These are phyloP conservation scores for Beta macrorhiza DNA, from an alignment of 179 eudicot species.

Conservation along the genomic window DNA sequence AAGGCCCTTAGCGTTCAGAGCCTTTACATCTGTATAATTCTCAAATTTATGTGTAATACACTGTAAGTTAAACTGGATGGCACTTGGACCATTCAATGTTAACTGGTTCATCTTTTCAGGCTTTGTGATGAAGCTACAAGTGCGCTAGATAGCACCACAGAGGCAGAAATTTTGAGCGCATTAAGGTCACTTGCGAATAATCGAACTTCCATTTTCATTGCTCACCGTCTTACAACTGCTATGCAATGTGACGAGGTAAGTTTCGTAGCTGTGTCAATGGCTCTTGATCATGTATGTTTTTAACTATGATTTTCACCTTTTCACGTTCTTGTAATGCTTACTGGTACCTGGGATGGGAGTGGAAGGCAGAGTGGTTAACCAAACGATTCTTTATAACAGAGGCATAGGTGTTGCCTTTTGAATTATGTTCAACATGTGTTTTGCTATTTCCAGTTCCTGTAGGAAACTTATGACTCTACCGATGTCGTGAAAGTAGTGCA, in stretches of 20 bases:
- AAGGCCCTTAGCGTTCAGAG: neutral
- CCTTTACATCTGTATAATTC: neutral
- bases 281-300: slow-evolving; percentile 6
- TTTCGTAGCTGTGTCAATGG: slow-evolving; percentile 10
- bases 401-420: neutral
- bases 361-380: neutral
- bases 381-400: neutral
- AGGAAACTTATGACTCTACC: neutral
- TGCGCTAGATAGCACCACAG: slow-evolving; percentile 96
- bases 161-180: slow-evolving; percentile 83
- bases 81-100: neutral
- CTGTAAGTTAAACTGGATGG: neutral
- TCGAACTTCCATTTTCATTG: slow-evolving; percentile 81
- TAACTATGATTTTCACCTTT: neutral
- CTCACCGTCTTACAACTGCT: slow-evolving; percentile 97
- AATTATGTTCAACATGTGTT: neutral
- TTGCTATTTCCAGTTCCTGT: neutral
- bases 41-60: neutral
- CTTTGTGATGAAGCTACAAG: slow-evolving; percentile 98
- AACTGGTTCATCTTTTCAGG: slow-evolving; percentile 34
- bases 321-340: neutral
- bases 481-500: neutral
- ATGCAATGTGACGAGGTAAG: slow-evolving; percentile 96
- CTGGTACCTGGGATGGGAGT: neutral
- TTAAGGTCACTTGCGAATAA: slow-evolving; percentile 72